Evolutionary conservation across 2,329 filamentous ascomycete species (phyloP).

Genomic region (Hirsutella rhossiliensis): DNA sequence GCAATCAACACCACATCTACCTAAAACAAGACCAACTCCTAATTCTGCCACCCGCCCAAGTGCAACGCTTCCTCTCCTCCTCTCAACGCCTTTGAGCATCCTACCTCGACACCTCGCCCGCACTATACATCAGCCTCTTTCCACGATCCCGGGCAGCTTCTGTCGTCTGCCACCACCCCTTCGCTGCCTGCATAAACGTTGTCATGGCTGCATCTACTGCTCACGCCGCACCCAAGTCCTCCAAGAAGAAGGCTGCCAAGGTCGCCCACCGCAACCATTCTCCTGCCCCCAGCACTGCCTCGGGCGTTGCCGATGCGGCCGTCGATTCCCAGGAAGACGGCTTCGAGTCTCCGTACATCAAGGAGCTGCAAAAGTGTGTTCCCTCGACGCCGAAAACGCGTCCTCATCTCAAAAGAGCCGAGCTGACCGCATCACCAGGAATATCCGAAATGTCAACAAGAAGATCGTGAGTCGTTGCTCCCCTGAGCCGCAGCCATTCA

Average conservation of each 20-base stretch:
- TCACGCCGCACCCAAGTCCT: conserved; percentile 50
- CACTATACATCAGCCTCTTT: neutral
- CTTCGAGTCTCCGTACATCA: conserved; percentile 68
- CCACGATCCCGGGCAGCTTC: neutral
- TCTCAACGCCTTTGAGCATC: neutral
- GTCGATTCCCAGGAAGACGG: conserved; percentile 45
- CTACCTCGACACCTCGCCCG: neutral
- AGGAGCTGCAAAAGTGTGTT: conserved; percentile 78
- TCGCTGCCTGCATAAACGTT: conserved; percentile 3
- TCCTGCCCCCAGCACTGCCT: conserved; percentile 35
- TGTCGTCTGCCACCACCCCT: neutral
- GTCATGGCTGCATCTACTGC: conserved; percentile 51
- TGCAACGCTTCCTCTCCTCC: too few species aligned
- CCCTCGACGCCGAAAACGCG: neutral
- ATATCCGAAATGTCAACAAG: conserved; percentile 84
- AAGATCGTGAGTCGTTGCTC: conserved; percentile 60
- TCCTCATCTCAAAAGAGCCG: neutral
- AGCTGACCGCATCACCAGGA: conserved; percentile 38
- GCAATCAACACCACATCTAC: too few species aligned
- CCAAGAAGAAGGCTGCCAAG: conserved; percentile 55
- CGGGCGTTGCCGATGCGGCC: conserved; percentile 36
- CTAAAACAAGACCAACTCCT: too few species aligned
- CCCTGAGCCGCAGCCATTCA: neutral
- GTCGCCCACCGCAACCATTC: conserved; percentile 39
- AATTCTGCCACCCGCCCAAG: too few species aligned